Percentiles rank a stretch among this genome's conserved stretches.
Conservation (phyloP, 805 yeast species). For the Tetrapisispora taiwanensis region DNA sequence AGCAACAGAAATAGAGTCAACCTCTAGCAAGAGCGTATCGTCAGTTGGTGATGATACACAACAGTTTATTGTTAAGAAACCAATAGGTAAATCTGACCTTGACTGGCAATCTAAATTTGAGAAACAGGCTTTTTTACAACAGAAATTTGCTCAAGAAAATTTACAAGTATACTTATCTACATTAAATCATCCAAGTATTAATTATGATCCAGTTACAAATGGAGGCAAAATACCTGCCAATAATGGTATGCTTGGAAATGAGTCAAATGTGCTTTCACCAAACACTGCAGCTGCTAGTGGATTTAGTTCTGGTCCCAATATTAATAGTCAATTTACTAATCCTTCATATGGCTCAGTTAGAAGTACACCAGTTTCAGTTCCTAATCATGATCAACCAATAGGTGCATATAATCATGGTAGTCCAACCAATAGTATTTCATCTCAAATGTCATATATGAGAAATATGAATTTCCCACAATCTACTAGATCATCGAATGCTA, state of each 20-base stretch:
- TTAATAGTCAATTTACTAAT: neutral
- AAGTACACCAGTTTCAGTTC: neutral
- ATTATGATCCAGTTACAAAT: neutral
- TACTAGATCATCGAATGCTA: neutral
- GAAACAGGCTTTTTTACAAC: conserved; percentile 28
- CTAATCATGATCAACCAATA: neutral
- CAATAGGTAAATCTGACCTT: conserved; percentile 22
- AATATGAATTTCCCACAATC: neutral
- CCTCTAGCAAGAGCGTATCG: neutral
- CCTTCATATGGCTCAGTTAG: neutral
- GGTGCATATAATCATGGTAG: neutral
- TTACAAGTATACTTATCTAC: conserved; percentile 23
- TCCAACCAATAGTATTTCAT: conserved; percentile 1
- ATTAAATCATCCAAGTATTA: neutral
- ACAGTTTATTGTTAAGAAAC: conserved; percentile 26
- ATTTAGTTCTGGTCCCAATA: too few species aligned
- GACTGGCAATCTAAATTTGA: conserved; percentile 28
- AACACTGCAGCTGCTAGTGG: neutral
- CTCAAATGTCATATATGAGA: conserved; percentile 1
- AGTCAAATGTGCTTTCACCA: neutral
- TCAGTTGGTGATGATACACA: conserved; percentile 5
- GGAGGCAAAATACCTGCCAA: neutral
- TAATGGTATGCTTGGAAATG: neutral
- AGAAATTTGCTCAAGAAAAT: conserved; percentile 28
- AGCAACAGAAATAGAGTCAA: neutral